Evolutionary conservation across 1,139 yeast species (phyloP).

Genomic region (Taphrina betulina): DNA sequence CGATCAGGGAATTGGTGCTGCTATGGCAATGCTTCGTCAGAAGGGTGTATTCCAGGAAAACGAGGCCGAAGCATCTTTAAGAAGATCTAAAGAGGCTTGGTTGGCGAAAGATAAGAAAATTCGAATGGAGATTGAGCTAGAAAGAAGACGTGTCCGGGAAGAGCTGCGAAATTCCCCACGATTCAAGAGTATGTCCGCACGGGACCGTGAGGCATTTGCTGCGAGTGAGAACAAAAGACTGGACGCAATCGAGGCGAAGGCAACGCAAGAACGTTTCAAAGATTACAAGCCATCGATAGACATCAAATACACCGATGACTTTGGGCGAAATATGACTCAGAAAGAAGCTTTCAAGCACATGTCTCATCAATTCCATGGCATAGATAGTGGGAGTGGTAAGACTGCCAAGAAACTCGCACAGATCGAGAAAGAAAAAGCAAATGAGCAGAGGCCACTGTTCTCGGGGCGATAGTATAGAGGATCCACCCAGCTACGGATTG

Average conservation of each 20-base stretch:
- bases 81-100: conserved; percentile 36
- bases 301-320: conserved; percentile 66
- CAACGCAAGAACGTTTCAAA: conserved; percentile 45
- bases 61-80: conserved; percentile 36
- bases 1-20: conserved; percentile 38
- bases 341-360: conserved; percentile 83
- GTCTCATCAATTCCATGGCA: conserved; percentile 87
- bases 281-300: conserved; percentile 65
- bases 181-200: conserved; percentile 43
- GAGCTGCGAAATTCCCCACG: conserved; percentile 41
- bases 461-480: conserved; percentile 37
- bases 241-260: conserved; percentile 42
- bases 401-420: conserved; percentile 46
- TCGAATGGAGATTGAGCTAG: conserved; percentile 35
- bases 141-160: conserved; percentile 37
- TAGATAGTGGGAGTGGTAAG: conserved; percentile 51
- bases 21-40: conserved; percentile 37
- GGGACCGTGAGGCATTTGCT: conserved; percentile 46
- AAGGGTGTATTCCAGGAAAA: conserved; percentile 36
- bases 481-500: too few relatives aligned
- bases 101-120: conserved; percentile 36
- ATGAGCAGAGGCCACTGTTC: conserved; percentile 40
- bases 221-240: conserved; percentile 47
- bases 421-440: conserved; percentile 44
- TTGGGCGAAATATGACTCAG: conserved; percentile 62